phyloP scores from a whole-genome alignment of 1,284 basidiomycete species.

The Boletus sp. region DNA sequence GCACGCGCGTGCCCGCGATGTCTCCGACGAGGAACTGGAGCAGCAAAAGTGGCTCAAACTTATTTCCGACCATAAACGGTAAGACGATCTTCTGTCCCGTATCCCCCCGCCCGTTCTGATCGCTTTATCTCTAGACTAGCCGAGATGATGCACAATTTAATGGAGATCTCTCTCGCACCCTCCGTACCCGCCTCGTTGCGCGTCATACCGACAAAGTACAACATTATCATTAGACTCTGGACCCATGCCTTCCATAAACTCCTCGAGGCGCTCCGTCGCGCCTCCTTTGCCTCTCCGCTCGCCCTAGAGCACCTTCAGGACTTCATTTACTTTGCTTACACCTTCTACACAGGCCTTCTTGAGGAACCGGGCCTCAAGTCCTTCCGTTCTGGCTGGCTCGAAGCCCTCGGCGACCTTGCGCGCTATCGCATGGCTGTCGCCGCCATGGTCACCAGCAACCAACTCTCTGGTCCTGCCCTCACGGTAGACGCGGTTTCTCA shows the following conservation, averaged over 20 bases:
- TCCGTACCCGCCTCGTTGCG: constrained; percentile 84
- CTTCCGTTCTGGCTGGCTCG: constrained; percentile 87
- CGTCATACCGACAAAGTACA: constrained; percentile 89
- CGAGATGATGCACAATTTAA: constrained; percentile 84
- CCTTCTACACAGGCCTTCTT: constrained; percentile 86
- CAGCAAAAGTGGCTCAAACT: constrained; percentile 62
- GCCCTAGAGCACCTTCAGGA: constrained; percentile 79
- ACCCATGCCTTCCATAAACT: constrained; percentile 86
- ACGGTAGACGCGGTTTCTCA: constrained; percentile 47
- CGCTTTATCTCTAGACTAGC: constrained; percentile 56
- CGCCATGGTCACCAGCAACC: constrained; percentile 52
- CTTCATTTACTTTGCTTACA: constrained; percentile 94
- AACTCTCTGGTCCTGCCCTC: constrained; percentile 38
- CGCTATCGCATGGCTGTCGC: constrained; percentile 94
- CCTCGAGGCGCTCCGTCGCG: constrained; percentile 84
- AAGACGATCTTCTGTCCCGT: constrained; percentile 21
- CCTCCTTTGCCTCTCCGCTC: constrained; percentile 60
- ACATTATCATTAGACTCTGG: constrained; percentile 93
- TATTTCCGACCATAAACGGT: constrained; percentile 71
- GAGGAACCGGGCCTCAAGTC: constrained; percentile 73
- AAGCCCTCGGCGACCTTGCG: constrained; percentile 93
- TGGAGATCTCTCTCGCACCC: constrained; percentile 83
- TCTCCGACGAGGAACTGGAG: constrained; percentile 51
- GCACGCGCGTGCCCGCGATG: constrained; percentile 39
- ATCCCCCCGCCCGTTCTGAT: constrained; percentile 4